These are phyloP conservation scores for Athelia sp. DNA, from an alignment of 1,284 basidiomycete genomes.

Conservation along the genomic window DNA sequence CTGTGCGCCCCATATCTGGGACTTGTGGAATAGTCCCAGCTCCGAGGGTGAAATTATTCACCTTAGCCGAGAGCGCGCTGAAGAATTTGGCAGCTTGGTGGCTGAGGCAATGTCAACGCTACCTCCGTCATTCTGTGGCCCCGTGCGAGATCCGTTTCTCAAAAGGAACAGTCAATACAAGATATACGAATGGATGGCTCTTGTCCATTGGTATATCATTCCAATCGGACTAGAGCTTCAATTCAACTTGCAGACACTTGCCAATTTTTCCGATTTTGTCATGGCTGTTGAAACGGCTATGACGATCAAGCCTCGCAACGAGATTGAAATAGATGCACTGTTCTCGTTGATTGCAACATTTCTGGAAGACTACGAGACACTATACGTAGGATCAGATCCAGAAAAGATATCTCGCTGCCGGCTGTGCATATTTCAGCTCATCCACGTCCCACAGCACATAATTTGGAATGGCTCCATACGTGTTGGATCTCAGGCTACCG, in stretches of 20 bases:
- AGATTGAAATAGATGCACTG: background rate
- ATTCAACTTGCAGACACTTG: background rate
- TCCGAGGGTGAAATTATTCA: background rate
- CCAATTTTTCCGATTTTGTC: slow-evolving; percentile 4
- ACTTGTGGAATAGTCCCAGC: slow-evolving; percentile 1
- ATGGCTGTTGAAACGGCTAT: slow-evolving; percentile 3
- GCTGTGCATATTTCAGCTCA: slow-evolving; percentile 7
- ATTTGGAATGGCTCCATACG: slow-evolving; percentile 7
- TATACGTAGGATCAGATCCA: slow-evolving; percentile 7
- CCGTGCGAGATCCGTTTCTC: slow-evolving; percentile 1
- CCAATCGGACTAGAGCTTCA: slow-evolving; percentile 5
- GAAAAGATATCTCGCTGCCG: slow-evolving; percentile 3
- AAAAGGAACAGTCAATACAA: slow-evolving; percentile 5
- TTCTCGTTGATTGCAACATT: slow-evolving; percentile 2
- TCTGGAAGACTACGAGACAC: slow-evolving; percentile 5
- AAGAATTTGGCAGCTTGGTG: background rate
- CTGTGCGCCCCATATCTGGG: slow-evolving; percentile 4
- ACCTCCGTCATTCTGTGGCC: slow-evolving; percentile 2
- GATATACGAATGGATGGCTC: slow-evolving; percentile 5
- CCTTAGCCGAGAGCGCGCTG: background rate
- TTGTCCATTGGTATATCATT: slow-evolving; percentile 3
- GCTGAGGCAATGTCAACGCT: slow-evolving; percentile 1
- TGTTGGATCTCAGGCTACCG: slow-evolving; percentile 5
- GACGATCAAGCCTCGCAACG: background rate
- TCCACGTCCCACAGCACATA: slow-evolving; percentile 7